phyloP scores from a whole-genome alignment of 2,329 filamentous ascomycete genomes.

The Fusarium keratoplasticum region DNA sequence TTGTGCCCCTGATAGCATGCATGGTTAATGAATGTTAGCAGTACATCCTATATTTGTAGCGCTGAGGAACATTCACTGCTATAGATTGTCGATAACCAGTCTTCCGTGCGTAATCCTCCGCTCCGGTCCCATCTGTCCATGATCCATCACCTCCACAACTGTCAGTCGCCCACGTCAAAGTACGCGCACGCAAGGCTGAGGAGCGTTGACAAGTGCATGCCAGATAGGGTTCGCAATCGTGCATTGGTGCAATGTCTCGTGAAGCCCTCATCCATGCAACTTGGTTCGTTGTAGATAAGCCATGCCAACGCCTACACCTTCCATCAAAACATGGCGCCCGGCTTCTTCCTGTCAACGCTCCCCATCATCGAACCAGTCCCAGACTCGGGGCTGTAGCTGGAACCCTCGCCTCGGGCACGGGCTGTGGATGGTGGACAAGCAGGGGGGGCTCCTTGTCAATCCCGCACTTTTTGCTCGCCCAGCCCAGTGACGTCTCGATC shows the following conservation, averaged over 20 bases:
- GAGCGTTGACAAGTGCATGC: background rate
- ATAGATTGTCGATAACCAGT: background rate
- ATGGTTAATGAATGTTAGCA: background rate
- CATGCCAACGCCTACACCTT: background rate
- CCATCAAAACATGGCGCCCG: background rate
- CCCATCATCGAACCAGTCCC: background rate
- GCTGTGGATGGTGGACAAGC: background rate
- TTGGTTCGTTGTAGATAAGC: background rate
- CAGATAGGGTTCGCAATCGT: background rate
- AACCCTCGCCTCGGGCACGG: background rate
- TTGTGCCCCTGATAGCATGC: background rate
- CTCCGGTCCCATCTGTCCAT: background rate
- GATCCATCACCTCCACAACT: background rate
- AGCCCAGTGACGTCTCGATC: slow-evolving; percentile 12
- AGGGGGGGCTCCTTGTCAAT: slow-evolving; percentile 14
- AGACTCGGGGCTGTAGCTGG: background rate
- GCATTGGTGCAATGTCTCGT: background rate
- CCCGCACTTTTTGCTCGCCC: slow-evolving; percentile 6
- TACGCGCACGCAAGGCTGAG: background rate
- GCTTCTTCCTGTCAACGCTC: background rate
- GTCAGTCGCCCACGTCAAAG: background rate
- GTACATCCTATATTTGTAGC: too few species aligned
- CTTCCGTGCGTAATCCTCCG: background rate
- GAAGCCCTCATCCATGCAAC: background rate
- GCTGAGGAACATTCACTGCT: background rate